These are phyloP conservation scores for Penicillium sumatraense DNA, from an alignment of 2,329 filamentous ascomycete genomes.

Conservation along the genomic window DNA sequence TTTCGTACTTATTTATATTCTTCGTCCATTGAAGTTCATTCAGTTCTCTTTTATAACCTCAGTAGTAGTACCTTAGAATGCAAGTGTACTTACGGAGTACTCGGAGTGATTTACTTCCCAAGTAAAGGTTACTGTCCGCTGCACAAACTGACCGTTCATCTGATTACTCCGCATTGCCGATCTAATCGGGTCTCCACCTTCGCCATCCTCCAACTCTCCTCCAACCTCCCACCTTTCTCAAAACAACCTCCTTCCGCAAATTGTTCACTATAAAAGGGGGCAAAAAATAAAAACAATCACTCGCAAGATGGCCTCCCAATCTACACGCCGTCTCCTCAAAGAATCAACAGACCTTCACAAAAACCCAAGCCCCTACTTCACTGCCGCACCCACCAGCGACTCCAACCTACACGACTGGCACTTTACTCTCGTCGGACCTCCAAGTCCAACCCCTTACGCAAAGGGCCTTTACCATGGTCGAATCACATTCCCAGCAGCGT, in stretches of 20 bases:
- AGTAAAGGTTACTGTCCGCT: too few relatives aligned
- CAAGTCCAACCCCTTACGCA: conserved; percentile 74
- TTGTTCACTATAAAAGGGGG: neutral
- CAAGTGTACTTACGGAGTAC: too few relatives aligned
- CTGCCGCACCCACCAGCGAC: conserved; percentile 78
- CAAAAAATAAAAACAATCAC: neutral
- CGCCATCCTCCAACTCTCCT: neutral
- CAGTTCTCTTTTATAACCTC: too few relatives aligned
- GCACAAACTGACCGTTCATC: too few relatives aligned
- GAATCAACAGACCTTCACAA: conserved; percentile 86
- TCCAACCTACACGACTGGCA: conserved; percentile 97
- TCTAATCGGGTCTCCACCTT: conserved; percentile 3
- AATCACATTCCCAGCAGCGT: conserved; percentile 85
- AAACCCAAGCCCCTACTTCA: conserved; percentile 81
- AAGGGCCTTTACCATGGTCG: conserved; percentile 92
- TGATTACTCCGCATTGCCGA: neutral
- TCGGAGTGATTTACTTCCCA: too few relatives aligned
- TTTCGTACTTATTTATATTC: neutral
- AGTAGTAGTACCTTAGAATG: too few relatives aligned
- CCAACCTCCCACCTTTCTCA: neutral
- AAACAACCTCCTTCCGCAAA: neutral
- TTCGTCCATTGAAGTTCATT: neutral
- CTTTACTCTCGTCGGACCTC: conserved; percentile 92
- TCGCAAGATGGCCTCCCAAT: conserved; percentile 37
- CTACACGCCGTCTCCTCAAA: conserved; percentile 60